These are phyloP conservation scores for Arabidopsis suecica DNA, from an alignment of 345 rosid genomes.

Conservation along the genomic window DNA sequence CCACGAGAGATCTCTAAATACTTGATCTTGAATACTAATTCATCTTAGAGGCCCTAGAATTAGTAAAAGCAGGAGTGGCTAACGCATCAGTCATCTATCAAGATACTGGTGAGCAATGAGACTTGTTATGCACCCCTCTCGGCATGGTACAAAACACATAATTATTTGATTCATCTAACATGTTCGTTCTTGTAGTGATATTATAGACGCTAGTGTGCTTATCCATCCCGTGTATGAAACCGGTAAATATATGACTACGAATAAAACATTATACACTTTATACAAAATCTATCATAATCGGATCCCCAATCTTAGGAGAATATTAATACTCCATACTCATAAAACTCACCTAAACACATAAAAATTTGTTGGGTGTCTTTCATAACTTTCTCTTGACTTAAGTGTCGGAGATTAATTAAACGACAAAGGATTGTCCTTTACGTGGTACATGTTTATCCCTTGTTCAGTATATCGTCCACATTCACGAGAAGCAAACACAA, in stretches of 20 bases:
- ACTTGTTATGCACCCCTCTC: background rate
- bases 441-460: background rate
- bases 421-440: background rate
- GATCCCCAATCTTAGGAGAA: background rate
- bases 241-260: background rate
- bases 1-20: no score
- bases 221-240: background rate
- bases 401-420: background rate
- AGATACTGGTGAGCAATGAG: background rate
- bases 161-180: background rate
- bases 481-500: background rate
- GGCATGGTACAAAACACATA: background rate
- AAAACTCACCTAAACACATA: background rate
- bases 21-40: no score
- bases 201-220: background rate
- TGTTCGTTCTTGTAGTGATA: background rate
- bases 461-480: no score
- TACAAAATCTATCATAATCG: no score
- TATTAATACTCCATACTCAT: background rate
- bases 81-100: background rate
- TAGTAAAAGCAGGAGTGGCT: background rate
- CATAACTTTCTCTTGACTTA: background rate
- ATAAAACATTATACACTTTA: background rate
- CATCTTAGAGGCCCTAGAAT: background rate
- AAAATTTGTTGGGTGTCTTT: no score